Percentiles rank a stretch among this genome's conserved stretches.
Conservation (phyloP, 495 filamentous ascomycete genomes). For the Aspergillus panamensis region DNA sequence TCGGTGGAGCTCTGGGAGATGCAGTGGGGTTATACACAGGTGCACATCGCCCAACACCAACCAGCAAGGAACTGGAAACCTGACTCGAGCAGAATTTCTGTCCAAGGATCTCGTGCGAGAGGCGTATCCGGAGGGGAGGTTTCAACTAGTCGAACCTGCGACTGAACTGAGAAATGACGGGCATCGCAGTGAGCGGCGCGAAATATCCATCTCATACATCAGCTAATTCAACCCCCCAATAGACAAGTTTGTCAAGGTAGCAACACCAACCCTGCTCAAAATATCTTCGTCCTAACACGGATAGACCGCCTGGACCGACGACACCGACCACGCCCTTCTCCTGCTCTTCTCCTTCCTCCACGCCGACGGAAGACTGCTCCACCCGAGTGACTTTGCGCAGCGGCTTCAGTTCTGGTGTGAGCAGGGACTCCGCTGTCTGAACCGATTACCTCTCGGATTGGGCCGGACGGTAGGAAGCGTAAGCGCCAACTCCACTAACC, state of each 20-base stretch:
- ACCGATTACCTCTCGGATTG: not conserved
- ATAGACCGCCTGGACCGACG: conserved; percentile 4
- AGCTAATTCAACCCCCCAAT: not conserved
- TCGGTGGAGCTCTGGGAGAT: conserved; percentile 4
- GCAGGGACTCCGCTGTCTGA: not conserved
- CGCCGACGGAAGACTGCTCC: not conserved
- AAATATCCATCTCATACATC: not conserved
- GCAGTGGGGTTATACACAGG: conserved; percentile 2
- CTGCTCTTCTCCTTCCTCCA: not conserved
- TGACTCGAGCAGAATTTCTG: not conserved
- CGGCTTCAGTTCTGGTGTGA: conserved; percentile 6
- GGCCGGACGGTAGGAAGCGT: not conserved
- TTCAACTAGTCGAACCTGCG: not conserved
- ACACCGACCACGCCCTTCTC: conserved; percentile 5
- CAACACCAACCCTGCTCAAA: not conserved
- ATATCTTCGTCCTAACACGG: not conserved
- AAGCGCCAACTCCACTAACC: no score
- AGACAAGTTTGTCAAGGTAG: not conserved
- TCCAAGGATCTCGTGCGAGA: not conserved
- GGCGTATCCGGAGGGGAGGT: not conserved
- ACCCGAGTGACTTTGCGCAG: not conserved
- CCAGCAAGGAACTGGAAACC: not conserved
- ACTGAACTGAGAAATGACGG: not conserved
- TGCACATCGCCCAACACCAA: not conserved
- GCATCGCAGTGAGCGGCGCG: not conserved